A percentile compares a stretch with the other conserved stretches of the same genome.
phyloP scores from a whole-genome alignment of 2,329 filamentous ascomycete species.

The Fragosphaeria purpurea region DNA sequence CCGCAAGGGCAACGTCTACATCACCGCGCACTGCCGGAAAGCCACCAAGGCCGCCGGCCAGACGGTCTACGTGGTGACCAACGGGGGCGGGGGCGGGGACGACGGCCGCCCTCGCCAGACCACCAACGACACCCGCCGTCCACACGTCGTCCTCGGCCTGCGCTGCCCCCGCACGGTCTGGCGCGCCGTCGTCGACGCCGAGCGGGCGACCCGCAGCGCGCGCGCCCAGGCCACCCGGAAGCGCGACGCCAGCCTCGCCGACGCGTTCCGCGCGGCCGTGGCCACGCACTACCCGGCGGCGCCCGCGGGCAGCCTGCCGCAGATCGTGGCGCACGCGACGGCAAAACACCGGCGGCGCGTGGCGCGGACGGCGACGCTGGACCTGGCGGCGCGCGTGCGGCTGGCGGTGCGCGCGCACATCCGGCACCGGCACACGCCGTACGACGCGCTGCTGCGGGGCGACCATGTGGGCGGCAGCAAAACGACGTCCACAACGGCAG shows the following conservation, averaged over 20 bases:
- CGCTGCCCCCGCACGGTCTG: slow-evolving; percentile 28
- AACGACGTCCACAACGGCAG: not conserved
- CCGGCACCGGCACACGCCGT: slow-evolving; percentile 36
- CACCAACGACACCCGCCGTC: too few species aligned
- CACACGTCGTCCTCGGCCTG: slow-evolving; percentile 23
- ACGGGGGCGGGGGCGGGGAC: not conserved
- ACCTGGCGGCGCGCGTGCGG: slow-evolving; percentile 27
- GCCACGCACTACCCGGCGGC: slow-evolving; percentile 28
- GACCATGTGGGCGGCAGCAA: not conserved
- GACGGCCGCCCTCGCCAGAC: too few species aligned
- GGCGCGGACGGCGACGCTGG: slow-evolving; percentile 31
- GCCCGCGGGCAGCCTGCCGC: slow-evolving; percentile 23
- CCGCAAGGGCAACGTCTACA: slow-evolving; percentile 30
- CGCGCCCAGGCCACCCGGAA: slow-evolving; percentile 23
- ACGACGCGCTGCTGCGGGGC: slow-evolving; percentile 28
- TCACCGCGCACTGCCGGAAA: slow-evolving; percentile 30
- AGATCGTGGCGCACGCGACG: slow-evolving; percentile 31
- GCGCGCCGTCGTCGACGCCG: slow-evolving; percentile 17
- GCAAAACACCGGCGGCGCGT: slow-evolving; percentile 37
- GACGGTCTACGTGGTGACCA: slow-evolving; percentile 27
- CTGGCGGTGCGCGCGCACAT: slow-evolving; percentile 40
- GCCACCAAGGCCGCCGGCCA: slow-evolving; percentile 23
- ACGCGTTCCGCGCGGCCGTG: slow-evolving; percentile 25
- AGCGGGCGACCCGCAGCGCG: slow-evolving; percentile 21
- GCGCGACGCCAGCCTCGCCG: slow-evolving; percentile 24